phyloP scores from a whole-genome alignment of 2,329 filamentous ascomycete species.

The Lithohypha guttulata region DNA sequence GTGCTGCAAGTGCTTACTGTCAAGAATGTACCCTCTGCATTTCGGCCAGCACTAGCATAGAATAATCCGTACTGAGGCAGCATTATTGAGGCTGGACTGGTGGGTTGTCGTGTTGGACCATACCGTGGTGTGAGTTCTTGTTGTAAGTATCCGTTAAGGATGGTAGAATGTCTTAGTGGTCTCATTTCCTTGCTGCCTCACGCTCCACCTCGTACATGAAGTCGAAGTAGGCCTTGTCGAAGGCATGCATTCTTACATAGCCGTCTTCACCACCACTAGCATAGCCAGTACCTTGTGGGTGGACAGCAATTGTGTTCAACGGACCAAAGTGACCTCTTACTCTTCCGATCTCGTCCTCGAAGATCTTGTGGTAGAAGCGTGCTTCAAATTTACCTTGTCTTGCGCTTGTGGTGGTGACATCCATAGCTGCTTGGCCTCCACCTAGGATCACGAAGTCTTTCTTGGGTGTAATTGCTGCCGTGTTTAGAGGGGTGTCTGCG shows the following conservation, averaged over 20 bases:
- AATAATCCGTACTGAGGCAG: no score
- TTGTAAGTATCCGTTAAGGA: no score
- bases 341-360: slow-evolving; percentile 96
- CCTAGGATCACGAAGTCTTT: slow-evolving; percentile 98
- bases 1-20: no score
- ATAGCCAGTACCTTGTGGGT: slow-evolving; percentile 85
- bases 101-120: no score
- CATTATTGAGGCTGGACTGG: no score
- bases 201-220: slow-evolving; percentile 98
- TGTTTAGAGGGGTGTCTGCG: slow-evolving; percentile 92
- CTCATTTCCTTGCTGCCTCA: slow-evolving; percentile 48
- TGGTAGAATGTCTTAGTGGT: no score
- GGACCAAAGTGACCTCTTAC: slow-evolving; percentile 95
- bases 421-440: slow-evolving; percentile 97
- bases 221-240: slow-evolving; percentile 97
- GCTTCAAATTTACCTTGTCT: slow-evolving; percentile 99
- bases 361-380: slow-evolving; percentile 99
- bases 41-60: no score
- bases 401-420: slow-evolving; percentile 87
- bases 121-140: no score
- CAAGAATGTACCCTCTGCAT: no score
- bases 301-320: slow-evolving; percentile 88
- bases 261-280: slow-evolving; percentile 95
- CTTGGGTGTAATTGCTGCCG: slow-evolving; percentile 81
- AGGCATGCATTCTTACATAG: slow-evolving; percentile 96